phyloP scores from a whole-genome alignment of 2,329 filamentous ascomycete species.

The Epichloe baconii region DNA sequence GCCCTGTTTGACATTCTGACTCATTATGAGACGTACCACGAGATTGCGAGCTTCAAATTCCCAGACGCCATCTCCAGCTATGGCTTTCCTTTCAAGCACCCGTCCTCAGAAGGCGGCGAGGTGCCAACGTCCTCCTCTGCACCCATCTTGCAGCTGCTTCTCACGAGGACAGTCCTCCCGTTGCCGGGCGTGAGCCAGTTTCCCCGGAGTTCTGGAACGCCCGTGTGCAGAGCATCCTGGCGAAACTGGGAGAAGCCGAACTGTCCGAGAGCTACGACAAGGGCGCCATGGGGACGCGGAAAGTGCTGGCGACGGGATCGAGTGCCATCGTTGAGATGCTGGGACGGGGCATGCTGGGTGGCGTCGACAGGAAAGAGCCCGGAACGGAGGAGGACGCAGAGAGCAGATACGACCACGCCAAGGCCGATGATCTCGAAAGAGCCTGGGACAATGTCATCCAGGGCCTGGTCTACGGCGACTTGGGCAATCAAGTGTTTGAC shows the following conservation, averaged over 20 bases:
- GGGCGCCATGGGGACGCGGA: slow-evolving; percentile 58
- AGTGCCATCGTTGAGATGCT: slow-evolving; percentile 58
- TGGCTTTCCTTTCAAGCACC: slow-evolving; percentile 50
- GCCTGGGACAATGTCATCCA: slow-evolving; percentile 58
- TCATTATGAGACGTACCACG: slow-evolving; percentile 47
- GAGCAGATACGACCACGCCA: slow-evolving; percentile 40
- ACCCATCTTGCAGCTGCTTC: slow-evolving; percentile 55
- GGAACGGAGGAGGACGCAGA: slow-evolving; percentile 7
- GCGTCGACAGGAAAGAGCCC: slow-evolving; percentile 18
- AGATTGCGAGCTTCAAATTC: slow-evolving; percentile 60
- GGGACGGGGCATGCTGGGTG: slow-evolving; percentile 52
- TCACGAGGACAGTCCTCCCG: slow-evolving; percentile 50
- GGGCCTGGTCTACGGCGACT: slow-evolving; percentile 52
- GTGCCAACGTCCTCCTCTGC: slow-evolving; percentile 30
- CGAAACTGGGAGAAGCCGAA: slow-evolving; percentile 51
- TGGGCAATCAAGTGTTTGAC: slow-evolving; percentile 52
- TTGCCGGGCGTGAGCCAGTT: slow-evolving; percentile 55
- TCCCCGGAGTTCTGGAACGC: slow-evolving; percentile 52
- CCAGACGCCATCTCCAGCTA: slow-evolving; percentile 51
- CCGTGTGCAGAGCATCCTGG: slow-evolving; percentile 46
- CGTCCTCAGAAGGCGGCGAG: slow-evolving; percentile 8
- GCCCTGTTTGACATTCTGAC: slow-evolving; percentile 48
- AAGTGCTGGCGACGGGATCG: slow-evolving; percentile 60
- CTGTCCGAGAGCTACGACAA: slow-evolving; percentile 76
- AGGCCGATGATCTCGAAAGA: slow-evolving; percentile 44